A percentile compares a stretch with the other conserved stretches of the same genome.
Evolutionary conservation across 129 eudicot genomes (phyloP).

Genomic region (Smallanthus sonchifolius): DNA sequence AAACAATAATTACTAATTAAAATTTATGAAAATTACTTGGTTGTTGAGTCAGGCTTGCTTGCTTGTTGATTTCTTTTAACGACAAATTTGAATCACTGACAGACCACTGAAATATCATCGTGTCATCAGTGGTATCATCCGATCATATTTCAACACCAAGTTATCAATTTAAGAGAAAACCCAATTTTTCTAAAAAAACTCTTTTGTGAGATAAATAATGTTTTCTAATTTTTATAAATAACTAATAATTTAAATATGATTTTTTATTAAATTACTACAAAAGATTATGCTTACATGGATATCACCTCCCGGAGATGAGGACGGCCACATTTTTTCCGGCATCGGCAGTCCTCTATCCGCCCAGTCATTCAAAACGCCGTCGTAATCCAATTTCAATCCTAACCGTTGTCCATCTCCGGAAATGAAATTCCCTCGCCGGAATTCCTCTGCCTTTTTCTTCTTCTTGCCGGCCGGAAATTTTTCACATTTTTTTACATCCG

Average conservation of each 20-base stretch:
- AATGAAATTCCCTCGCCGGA: background rate
- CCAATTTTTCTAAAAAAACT: too few relatives aligned
- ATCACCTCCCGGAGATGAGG: slow-evolving; percentile 40
- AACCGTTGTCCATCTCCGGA: slow-evolving; percentile 27
- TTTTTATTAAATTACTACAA: too few relatives aligned
- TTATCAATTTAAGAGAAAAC: too few relatives aligned
- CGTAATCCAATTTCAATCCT: slow-evolving; percentile 60
- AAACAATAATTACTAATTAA: background rate
- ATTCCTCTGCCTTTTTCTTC: slow-evolving; percentile 45
- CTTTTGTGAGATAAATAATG: background rate
- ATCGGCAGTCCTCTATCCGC: slow-evolving; percentile 58
- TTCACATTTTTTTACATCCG: slow-evolving; percentile 5
- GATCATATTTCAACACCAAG: too few relatives aligned
- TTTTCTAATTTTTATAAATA: too few relatives aligned
- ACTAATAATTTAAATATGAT: too few relatives aligned
- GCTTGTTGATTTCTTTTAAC: background rate
- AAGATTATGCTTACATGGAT: slow-evolving; percentile 50
- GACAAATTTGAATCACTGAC: too few relatives aligned
- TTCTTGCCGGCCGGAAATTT: slow-evolving; percentile 23
- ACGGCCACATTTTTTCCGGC: slow-evolving; percentile 50
- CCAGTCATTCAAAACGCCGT: slow-evolving; percentile 66
- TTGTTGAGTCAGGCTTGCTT: background rate
- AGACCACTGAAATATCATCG: too few relatives aligned
- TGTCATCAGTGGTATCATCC: too few relatives aligned
- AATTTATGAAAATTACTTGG: background rate